phyloP scores from a whole-genome alignment of 2,329 filamentous ascomycete species.

The Raffaelea ambrosiae region DNA sequence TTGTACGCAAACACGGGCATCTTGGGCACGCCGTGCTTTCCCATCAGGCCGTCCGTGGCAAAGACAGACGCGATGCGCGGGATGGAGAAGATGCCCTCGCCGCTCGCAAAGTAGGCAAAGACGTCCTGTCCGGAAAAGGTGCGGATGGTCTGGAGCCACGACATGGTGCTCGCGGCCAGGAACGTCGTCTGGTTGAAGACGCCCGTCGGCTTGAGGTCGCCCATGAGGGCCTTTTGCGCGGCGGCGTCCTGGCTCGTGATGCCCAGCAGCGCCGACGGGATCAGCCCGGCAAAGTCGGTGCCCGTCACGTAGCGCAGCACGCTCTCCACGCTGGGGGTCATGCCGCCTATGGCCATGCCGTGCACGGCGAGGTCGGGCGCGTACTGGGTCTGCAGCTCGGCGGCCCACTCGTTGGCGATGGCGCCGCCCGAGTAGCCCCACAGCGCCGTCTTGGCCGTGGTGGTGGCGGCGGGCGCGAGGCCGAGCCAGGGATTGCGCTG shows the following conservation, averaged over 20 bases:
- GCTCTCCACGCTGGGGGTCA: slow-evolving; percentile 26
- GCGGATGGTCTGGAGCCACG: slow-evolving; percentile 17
- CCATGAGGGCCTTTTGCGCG: slow-evolving; percentile 15
- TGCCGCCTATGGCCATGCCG: slow-evolving; percentile 32
- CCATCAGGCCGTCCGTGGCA: slow-evolving; percentile 19
- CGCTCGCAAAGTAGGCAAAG: slow-evolving; percentile 28
- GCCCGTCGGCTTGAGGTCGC: slow-evolving; percentile 16
- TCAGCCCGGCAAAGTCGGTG: slow-evolving; percentile 21
- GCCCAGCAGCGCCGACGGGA: slow-evolving; percentile 22
- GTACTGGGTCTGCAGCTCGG: slow-evolving; percentile 34
- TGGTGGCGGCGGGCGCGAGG: slow-evolving; percentile 25
- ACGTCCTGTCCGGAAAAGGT: slow-evolving; percentile 25
- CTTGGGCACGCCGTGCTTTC: slow-evolving; percentile 26
- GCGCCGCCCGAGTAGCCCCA: slow-evolving; percentile 46
- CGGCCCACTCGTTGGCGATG: slow-evolving; percentile 35
- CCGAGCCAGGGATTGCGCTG: slow-evolving; percentile 3
- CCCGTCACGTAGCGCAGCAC: slow-evolving; percentile 23
- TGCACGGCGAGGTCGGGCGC: slow-evolving; percentile 29
- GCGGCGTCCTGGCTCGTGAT: slow-evolving; percentile 22
- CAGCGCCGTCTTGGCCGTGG: not conserved
- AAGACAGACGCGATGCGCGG: too few relatives aligned
- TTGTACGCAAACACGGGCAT: slow-evolving; percentile 38
- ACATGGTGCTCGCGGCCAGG: slow-evolving; percentile 16
- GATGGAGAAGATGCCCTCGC: slow-evolving; percentile 11
- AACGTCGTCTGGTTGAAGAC: slow-evolving; percentile 24